A percentile compares a stretch with the other conserved stretches of the same genome.
These are phyloP conservation scores for Alternaria rosae DNA, from an alignment of 2,329 filamentous ascomycete species.

Conservation along the genomic window DNA sequence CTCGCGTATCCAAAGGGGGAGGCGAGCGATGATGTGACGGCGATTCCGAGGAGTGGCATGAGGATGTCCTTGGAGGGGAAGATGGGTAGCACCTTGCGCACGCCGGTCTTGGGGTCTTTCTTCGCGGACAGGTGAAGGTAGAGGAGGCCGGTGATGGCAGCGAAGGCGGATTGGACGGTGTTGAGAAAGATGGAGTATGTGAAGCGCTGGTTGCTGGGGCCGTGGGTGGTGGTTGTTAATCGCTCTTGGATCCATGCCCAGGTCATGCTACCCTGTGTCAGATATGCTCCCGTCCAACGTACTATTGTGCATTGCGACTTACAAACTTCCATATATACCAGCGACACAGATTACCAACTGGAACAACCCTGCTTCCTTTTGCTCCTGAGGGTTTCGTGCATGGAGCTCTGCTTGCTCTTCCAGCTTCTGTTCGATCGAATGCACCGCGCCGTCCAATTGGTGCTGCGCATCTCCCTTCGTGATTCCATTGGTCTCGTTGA, in stretches of 20 bases:
- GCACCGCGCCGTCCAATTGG: slow-evolving; percentile 34
- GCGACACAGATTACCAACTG: slow-evolving; percentile 87
- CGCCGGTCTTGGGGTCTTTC: slow-evolving; percentile 44
- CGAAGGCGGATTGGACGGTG: slow-evolving; percentile 91
- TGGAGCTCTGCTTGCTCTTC: slow-evolving; percentile 41
- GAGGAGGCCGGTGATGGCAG: slow-evolving; percentile 78
- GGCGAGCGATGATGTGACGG: slow-evolving; percentile 85
- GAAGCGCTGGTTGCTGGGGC: slow-evolving; percentile 71
- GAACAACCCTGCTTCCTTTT: slow-evolving; percentile 65
- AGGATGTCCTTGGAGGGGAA: slow-evolving; percentile 81
- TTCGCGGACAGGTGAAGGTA: slow-evolving; percentile 77
- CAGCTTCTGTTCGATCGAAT: slow-evolving; percentile 40
- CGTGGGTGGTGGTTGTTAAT: slow-evolving; percentile 91
- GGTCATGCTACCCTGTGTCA: slow-evolving; percentile 68
- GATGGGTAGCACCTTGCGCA: slow-evolving; percentile 60
- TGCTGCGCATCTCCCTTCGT: slow-evolving; percentile 34
- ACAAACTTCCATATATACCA: slow-evolving; percentile 98
- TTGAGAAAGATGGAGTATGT: slow-evolving; percentile 95
- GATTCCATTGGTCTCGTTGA: slow-evolving; percentile 33
- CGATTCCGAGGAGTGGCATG: slow-evolving; percentile 80
- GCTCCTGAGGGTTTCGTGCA: slow-evolving; percentile 43
- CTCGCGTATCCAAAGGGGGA: slow-evolving; percentile 96
- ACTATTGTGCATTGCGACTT: slow-evolving; percentile 35
- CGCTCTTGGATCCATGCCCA: slow-evolving; percentile 98
- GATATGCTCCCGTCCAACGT: not conserved